These are phyloP conservation scores for Meyerozyma guilliermondii DNA, from an alignment of 1,139 yeast genomes.

Conservation along the genomic window DNA sequence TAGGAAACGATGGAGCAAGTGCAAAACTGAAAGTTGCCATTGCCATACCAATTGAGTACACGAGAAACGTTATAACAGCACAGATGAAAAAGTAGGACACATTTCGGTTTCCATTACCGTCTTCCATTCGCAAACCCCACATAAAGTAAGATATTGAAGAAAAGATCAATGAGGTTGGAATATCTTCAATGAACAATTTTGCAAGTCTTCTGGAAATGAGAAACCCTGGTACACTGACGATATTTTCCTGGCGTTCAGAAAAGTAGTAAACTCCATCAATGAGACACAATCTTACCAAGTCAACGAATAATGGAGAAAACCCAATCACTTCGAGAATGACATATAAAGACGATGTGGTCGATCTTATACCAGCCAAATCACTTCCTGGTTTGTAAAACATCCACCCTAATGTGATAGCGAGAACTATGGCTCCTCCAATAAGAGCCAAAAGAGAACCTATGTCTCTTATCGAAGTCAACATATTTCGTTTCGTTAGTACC, in stretches of 20 bases:
- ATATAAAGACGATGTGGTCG: constrained; percentile 16
- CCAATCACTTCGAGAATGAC: constrained; percentile 20
- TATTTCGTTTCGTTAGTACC: constrained; percentile 16
- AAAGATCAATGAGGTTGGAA: constrained; percentile 17
- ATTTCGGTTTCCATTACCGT: constrained; percentile 5
- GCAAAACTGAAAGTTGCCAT: constrained; percentile 19
- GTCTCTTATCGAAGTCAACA: constrained; percentile 15
- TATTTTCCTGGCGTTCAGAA: constrained; percentile 18
- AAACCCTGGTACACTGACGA: constrained; percentile 18
- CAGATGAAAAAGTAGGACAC: constrained; percentile 14
- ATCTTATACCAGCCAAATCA: constrained; percentile 17
- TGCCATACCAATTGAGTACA: constrained; percentile 17
- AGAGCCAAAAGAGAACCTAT: constrained; percentile 14
- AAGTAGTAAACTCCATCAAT: constrained; percentile 18
- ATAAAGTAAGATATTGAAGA: constrained; percentile 18
- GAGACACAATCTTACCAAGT: constrained; percentile 18
- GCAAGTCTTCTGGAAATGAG: constrained; percentile 18
- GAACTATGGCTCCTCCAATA: constrained; percentile 14
- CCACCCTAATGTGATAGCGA: constrained; percentile 19
- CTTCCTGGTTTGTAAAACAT: constrained; percentile 16
- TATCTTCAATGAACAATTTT: constrained; percentile 16
- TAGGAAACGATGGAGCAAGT: constrained; percentile 14
- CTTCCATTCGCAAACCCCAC: constrained; percentile 20
- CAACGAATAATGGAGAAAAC: constrained; percentile 20
- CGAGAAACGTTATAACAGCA: constrained; percentile 14